Base-by-base conservation (phyloP, 352 stramenopile species). In the Sclerospora graminicola region DNA sequence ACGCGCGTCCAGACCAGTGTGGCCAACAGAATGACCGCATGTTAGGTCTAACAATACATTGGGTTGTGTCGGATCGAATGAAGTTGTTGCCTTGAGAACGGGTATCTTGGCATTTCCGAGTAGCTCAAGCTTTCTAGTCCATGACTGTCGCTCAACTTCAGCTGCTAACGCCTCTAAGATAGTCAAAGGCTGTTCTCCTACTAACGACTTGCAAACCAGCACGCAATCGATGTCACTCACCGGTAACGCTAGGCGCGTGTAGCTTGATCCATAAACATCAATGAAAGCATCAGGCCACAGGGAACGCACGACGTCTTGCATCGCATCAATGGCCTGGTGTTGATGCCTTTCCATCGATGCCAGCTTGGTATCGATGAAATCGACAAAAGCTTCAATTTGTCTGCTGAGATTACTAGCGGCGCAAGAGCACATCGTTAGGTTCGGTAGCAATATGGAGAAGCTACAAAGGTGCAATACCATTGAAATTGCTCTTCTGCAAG, bases 171-270 rank as follows among this genome's bases (percentile, higher is more conserved):
- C 54, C 48, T 96, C 90, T 50, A 98, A 79, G 42, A 94, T 89
- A 3, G 68, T 64, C 16, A 84, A 65, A n/a, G 95, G 87, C 13
- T 68, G 67, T 35, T 80, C 77, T 56, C 83, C 79, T 11, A 33
- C 39, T 5, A 82, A 70, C 4, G 93, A 84, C 32, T 84, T 86
- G 27, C 89, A 81, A 16, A 95, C 65, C 39, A 96, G 72, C 8
- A 99, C 93, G 40, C 97, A 94, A 62, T 99, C 95, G 15, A 99
- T 71, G 71, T 99, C 95, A 48, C 93, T 98, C 27, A 68, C 83
- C 9, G 95, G 95, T 19, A 99, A 69, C 29, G 93, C 84, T 14
- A 98, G 67, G n/a, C 83, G 79, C 1, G 93, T 98, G 32, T 95
- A 95, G 59, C 90, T 98, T 21, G 92, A 98, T 16, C 95, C 95